phyloP scores from a whole-genome alignment of 1,139 yeast species.

The Nakaseomyces glabratus region DNA sequence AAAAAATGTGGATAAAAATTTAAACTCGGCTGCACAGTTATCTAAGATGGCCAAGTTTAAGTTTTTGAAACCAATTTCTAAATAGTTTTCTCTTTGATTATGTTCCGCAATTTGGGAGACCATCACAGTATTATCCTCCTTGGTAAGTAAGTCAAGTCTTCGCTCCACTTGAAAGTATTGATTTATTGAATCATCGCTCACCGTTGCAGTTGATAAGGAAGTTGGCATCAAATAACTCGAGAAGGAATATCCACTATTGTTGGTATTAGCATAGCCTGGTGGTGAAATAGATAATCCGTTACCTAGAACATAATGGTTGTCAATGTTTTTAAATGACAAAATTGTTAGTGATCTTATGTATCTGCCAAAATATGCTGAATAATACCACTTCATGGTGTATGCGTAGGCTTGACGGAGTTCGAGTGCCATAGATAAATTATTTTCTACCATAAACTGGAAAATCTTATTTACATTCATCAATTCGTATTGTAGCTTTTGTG shows the following conservation, averaged over 20 bases:
- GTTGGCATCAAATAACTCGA: constrained; percentile 21
- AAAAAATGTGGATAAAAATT: constrained; percentile 67
- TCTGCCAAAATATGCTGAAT: constrained; percentile 66
- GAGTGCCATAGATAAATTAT: constrained; percentile 57
- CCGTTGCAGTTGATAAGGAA: constrained; percentile 16
- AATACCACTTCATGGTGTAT: constrained; percentile 91
- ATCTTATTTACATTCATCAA: constrained; percentile 54
- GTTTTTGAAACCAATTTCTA: constrained; percentile 67
- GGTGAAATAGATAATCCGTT: constrained; percentile 18
- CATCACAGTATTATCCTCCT: constrained; percentile 55
- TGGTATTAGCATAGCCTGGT: constrained; percentile 14
- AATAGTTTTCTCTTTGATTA: constrained; percentile 53
- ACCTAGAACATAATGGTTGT: constrained; percentile 36
- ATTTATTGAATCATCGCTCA: constrained; percentile 22
- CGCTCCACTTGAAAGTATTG: constrained; percentile 52
- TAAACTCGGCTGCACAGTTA: constrained; percentile 69
- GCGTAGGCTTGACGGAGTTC: constrained; percentile 74
- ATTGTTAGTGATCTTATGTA: constrained; percentile 70
- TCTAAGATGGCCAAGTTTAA: constrained; percentile 68
- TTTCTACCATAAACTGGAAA: constrained; percentile 45
- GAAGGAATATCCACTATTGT: constrained; percentile 17
- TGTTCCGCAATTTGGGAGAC: constrained; percentile 83
- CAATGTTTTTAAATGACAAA: constrained; percentile 45
- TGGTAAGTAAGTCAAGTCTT: constrained; percentile 45
- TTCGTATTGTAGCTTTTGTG: constrained; percentile 67